A percentile compares a stretch with the other conserved stretches of the same genome.
These are phyloP conservation scores for Trichophyton equinum DNA, from an alignment of 2,329 filamentous ascomycete genomes.

Conservation along the genomic window DNA sequence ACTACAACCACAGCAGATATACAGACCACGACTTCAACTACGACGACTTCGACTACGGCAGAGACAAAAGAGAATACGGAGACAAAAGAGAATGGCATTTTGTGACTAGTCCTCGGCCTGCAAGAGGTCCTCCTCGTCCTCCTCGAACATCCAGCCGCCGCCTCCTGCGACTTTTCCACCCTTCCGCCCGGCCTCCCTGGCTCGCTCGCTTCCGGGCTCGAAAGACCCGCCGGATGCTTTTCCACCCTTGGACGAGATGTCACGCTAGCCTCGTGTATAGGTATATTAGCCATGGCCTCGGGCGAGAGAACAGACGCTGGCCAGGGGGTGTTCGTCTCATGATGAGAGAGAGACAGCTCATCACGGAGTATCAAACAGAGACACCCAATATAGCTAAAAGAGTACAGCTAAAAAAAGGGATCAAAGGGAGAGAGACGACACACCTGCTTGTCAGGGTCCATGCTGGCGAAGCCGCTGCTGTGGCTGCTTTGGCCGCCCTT, in stretches of 20 bases:
- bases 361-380: too few species aligned
- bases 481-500: conserved; percentile 26
- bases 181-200: conserved; percentile 43
- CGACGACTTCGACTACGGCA: not conserved
- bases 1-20: not conserved
- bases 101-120: not conserved
- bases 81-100: not conserved
- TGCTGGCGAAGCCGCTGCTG: conserved; percentile 19
- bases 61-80: not conserved
- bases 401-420: not conserved
- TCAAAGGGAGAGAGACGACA: not conserved
- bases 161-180: conserved; percentile 28
- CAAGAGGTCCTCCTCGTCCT: not conserved
- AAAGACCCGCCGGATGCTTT: conserved; percentile 44
- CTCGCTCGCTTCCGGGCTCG: conserved; percentile 41
- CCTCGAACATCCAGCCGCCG: not conserved
- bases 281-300: not conserved
- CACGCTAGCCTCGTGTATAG: conserved; percentile 25
- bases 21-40: not conserved
- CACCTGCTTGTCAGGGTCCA: conserved; percentile 24
- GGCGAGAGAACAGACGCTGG: not conserved
- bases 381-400: too few species aligned
- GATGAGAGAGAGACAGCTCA: not conserved
- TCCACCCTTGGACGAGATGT: conserved; percentile 46
- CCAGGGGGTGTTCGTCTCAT: not conserved